phyloP scores from a whole-genome alignment of 306 rosid species.

The Elaeagnus macrophylla region DNA sequence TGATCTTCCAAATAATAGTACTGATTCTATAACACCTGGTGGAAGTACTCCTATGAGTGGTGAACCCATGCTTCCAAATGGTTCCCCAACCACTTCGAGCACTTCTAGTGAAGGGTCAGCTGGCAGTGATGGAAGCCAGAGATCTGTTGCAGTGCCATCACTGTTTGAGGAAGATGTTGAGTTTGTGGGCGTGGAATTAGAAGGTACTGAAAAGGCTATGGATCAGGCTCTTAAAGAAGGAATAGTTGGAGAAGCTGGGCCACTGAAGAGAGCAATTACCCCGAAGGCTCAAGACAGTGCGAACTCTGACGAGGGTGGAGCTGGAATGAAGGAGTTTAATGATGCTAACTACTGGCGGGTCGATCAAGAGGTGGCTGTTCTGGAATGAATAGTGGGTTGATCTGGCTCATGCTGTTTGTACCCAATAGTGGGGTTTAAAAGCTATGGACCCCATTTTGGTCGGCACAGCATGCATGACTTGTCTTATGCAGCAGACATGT shows the following conservation, averaged over 20 bases:
- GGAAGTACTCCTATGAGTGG: no score
- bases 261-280: conserved; percentile 62
- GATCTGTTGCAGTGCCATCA: conserved; percentile 57
- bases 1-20: no score
- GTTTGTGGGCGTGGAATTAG: conserved; percentile 87
- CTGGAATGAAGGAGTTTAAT: conserved; percentile 82
- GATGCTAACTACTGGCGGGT: conserved; percentile 98
- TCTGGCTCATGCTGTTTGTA: conserved; percentile 19
- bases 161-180: conserved; percentile 94
- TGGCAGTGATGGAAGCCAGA: conserved; percentile 37
- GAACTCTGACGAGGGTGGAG: conserved; percentile 55
- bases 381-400: conserved; percentile 38
- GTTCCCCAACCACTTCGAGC: no score
- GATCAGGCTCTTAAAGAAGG: conserved; percentile 98
- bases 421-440: conserved; percentile 30
- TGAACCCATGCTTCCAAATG: no score
- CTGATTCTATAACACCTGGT: no score
- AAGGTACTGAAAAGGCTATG: conserved; percentile 96
- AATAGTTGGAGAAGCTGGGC: conserved; percentile 96
- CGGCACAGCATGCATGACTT: conserved; percentile 11
- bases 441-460: conserved; percentile 31
- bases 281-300: conserved; percentile 63
- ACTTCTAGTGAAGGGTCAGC: no score
- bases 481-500: conserved; percentile 48
- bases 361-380: conserved; percentile 87